Evolutionary conservation across 2,329 filamentous ascomycete species (phyloP), one percentile per base, ranked within the genome.

Genomic region (Arthroderma sp.): DNA sequence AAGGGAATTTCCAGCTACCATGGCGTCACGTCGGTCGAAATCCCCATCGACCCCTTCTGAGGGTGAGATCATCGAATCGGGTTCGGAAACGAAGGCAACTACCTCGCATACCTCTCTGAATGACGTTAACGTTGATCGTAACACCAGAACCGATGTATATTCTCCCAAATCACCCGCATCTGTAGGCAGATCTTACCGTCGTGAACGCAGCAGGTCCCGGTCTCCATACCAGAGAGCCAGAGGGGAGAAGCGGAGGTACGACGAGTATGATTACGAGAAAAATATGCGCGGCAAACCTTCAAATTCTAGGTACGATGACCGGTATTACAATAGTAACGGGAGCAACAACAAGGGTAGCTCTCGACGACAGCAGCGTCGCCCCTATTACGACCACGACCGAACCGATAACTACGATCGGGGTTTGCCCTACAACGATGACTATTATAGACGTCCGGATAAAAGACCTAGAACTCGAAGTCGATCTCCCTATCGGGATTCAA

Each of bases 41-140:
- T 71, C 70, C 54, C 64, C 62, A 51, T 71, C 74, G 56, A 86
- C 81, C 68, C 85, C 83, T 60, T 85, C 86, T 66, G 85, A 93
- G 68, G 86, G 86, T 69, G 86, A 93, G 72, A 86, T 89, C 66
- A 69, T 82, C 64, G 84, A 88, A 68, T 77, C 77, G 68, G 73
- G 74, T 67, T 74, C 72, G 73, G 74, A 77, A 69, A 65, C 60
- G 66, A 91, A 91, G 86, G 85, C 86, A 91, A 84, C 83, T 85
- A 82, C 67, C 68, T 72, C 82, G 80, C 78, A 80, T 74, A 72
- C 75, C 74, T 75, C 74, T 66, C 69, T 76, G 74, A 78, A 80
- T 76, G 75, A 79, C 82, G 80, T 71, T 77, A 80, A 75, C 77
- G 81, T 94, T 94, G 84, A 94, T 86, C 83, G 82, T 78, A 79